Evolutionary conservation across 345 rosid genomes (phyloP).

Genomic region (Eucalyptus rudis): DNA sequence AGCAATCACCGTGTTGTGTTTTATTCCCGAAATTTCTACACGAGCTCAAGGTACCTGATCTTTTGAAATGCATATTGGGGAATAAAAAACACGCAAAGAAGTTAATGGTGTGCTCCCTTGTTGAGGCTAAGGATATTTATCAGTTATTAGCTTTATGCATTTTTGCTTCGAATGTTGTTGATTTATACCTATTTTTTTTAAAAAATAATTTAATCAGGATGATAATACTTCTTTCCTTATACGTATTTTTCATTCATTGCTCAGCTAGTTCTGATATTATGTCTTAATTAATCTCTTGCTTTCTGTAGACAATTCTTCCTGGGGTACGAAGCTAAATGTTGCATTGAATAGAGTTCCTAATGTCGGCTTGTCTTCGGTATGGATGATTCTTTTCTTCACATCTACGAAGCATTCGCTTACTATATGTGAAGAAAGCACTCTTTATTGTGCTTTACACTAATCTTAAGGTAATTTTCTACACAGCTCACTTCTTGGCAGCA

Average conservation of each 20-base stretch:
- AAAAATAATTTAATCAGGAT: not conserved
- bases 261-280: not conserved
- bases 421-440: not conserved
- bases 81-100: not conserved
- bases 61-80: not conserved
- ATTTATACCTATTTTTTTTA: not conserved
- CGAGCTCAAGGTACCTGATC: not conserved
- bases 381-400: not conserved
- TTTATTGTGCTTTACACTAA: not conserved
- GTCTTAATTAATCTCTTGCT: not conserved
- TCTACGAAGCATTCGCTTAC: not conserved
- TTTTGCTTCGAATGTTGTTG: not conserved
- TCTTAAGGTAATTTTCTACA: not conserved
- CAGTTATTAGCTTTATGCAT: not conserved
- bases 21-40: accelerated
- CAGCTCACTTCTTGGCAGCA: not conserved
- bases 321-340: not conserved
- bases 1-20: accelerated
- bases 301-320: not conserved
- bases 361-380: not conserved
- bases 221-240: not conserved
- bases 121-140: not conserved
- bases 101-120: not conserved
- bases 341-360: not conserved
- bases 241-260: not conserved